A percentile compares a stretch with the other conserved stretches of the same genome.
phyloP scores from a whole-genome alignment of 1,139 yeast genomes.

The Hansenula sp. region DNA sequence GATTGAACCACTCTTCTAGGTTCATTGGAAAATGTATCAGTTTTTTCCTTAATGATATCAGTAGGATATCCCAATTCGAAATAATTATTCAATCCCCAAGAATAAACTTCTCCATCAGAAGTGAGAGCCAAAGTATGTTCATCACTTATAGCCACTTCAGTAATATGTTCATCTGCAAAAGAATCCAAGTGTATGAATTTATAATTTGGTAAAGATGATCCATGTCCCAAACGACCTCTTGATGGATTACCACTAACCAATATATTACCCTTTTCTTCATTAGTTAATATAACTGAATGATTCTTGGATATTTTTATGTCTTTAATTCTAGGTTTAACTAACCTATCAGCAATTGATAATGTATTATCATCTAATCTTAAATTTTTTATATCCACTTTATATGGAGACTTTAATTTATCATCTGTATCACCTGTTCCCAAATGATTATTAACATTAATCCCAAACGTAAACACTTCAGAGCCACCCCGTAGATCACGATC shows the following conservation, averaged over 20 bases:
- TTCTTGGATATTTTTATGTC: constrained; percentile 47
- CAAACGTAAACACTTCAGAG: constrained; percentile 57
- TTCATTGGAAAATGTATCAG: constrained; percentile 23
- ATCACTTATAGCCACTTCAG: constrained; percentile 49
- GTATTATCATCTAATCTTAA: constrained; percentile 24
- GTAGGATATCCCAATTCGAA: constrained; percentile 62
- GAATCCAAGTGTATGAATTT: constrained; percentile 34
- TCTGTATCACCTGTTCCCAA: constrained; percentile 69
- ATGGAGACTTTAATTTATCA: constrained; percentile 36
- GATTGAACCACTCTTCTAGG: constrained; percentile 48
- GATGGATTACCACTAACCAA: constrained; percentile 66
- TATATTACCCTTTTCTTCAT: constrained; percentile 40
- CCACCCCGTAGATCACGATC: constrained; percentile 42
- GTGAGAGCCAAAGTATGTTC: constrained; percentile 65
- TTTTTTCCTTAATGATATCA: constrained; percentile 26
- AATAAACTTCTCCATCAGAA: constrained; percentile 45
- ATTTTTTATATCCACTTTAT: constrained; percentile 27
- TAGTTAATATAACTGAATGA: constrained; percentile 59
- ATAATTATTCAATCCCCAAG: constrained; percentile 76
- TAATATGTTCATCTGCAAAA: constrained; percentile 31
- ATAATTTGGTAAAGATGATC: constrained; percentile 33
- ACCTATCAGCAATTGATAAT: constrained; percentile 22
- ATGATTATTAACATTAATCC: constrained; percentile 61
- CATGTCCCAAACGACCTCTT: constrained; percentile 68
- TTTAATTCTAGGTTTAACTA: constrained; percentile 37